These are phyloP conservation scores for Phytophthora capsici DNA, from an alignment of 352 stramenopile genomes.

Conservation along the genomic window DNA sequence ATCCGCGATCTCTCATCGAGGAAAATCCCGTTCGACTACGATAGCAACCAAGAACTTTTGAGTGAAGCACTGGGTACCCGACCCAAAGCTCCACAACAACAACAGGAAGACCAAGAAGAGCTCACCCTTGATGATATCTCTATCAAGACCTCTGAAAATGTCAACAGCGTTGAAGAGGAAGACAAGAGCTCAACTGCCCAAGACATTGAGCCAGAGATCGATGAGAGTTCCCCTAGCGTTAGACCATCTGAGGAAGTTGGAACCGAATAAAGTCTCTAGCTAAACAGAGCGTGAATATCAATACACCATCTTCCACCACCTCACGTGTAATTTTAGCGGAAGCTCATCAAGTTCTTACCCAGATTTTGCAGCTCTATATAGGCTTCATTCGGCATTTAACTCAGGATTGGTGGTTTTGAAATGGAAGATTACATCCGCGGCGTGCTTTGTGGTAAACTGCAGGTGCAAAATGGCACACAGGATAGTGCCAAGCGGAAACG, in stretches of 20 bases:
- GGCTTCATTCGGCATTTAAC: not conserved
- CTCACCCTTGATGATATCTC: not conserved
- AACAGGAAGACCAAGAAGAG: conserved; percentile 7
- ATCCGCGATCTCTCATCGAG: conserved; percentile 70
- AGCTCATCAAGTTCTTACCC: conserved; percentile 21
- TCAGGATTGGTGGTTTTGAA: not conserved
- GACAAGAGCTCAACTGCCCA: conserved; percentile 13
- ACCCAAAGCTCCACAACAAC: not conserved
- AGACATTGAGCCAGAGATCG: conserved; percentile 46
- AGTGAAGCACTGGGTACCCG: conserved; percentile 49
- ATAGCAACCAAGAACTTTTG: conserved; percentile 62
- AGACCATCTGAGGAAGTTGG: conserved; percentile 11
- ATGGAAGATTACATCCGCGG: conserved; percentile 84
- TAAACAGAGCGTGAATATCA: too few species aligned
- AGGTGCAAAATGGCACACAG: conserved; percentile 58
- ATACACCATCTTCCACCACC: not conserved
- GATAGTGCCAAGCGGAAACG: conserved; percentile 57
- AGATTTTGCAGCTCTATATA: not conserved
- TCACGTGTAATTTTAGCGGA: conserved; percentile 24
- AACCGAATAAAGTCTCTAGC: not conserved
- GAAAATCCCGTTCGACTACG: conserved; percentile 65
- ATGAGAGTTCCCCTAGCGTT: conserved; percentile 28
- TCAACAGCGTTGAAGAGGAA: conserved; percentile 8
- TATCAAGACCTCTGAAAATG: conserved; percentile 22
- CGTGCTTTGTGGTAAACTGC: conserved; percentile 69